Evolutionary conservation across 2,329 filamentous ascomycete genomes (phyloP).

Genomic region (Aspergillus oerlinghausenensis): DNA sequence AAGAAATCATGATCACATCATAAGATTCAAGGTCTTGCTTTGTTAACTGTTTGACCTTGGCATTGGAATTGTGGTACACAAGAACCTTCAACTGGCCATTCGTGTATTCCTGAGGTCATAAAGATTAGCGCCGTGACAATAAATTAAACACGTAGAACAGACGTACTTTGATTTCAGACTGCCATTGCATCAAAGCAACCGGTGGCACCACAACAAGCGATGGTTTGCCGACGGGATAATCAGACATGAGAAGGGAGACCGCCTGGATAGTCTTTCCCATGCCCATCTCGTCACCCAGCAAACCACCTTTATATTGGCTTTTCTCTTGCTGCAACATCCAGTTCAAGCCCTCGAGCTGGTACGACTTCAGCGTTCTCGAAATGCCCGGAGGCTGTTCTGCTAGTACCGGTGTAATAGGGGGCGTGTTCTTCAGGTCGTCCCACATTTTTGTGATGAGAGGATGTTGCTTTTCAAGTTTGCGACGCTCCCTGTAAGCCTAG

Average conservation of each 20-base stretch:
- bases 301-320: conserved; percentile 77
- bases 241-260: conserved; percentile 96
- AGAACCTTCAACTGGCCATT: conserved; percentile 86
- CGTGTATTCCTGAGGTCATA: conserved; percentile 55
- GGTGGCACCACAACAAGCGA: conserved; percentile 87
- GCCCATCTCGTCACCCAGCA: conserved; percentile 97
- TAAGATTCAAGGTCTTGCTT: conserved; percentile 72
- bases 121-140: neutral
- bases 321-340: conserved; percentile 94
- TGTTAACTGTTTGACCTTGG: conserved; percentile 72
- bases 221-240: conserved; percentile 78
- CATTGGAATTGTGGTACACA: conserved; percentile 82
- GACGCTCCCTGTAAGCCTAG: conserved; percentile 52
- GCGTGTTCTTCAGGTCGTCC: conserved; percentile 65
- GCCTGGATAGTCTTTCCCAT: conserved; percentile 98
- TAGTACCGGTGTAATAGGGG: conserved; percentile 59
- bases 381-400: conserved; percentile 73
- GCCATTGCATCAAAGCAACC: conserved; percentile 95
- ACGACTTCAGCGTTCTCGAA: conserved; percentile 79
- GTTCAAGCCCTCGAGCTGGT: conserved; percentile 86
- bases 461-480: conserved; percentile 69
- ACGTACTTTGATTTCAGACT: conserved; percentile 66
- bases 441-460: conserved; percentile 82
- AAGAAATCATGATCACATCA: conserved; percentile 96
- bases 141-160: neutral